These are phyloP conservation scores for Capronia americana DNA, from an alignment of 2,329 filamentous ascomycete species.

Conservation along the genomic window DNA sequence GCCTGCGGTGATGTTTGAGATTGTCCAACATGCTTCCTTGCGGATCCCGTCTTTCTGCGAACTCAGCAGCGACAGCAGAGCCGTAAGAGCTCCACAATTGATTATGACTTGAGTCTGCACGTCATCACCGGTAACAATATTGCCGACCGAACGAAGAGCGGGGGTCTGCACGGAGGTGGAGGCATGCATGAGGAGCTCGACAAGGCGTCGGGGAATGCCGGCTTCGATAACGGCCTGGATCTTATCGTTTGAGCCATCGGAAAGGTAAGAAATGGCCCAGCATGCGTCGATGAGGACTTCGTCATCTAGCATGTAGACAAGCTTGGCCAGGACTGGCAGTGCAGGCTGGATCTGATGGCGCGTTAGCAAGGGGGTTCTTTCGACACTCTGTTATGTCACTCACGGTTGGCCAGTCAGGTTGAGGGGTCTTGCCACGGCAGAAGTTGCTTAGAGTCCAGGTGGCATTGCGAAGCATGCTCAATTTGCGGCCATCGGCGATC, in stretches of 20 bases:
- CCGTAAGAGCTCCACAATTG: conserved; percentile 92
- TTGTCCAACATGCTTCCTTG: conserved; percentile 99
- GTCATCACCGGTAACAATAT: conserved; percentile 98
- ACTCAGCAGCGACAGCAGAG: conserved; percentile 89
- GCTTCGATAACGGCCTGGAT: conserved; percentile 99
- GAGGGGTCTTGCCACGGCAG: conserved; percentile 98
- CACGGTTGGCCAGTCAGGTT: conserved; percentile 97
- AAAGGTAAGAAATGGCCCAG: conserved; percentile 99
- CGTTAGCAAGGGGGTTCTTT: conserved; percentile 37
- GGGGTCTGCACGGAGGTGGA: conserved; percentile 98
- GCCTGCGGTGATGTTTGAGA: conserved; percentile 97
- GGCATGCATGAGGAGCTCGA: conserved; percentile 96
- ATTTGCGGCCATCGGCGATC: conserved; percentile 94
- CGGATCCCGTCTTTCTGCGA: conserved; percentile 98
- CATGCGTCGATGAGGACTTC: conserved; percentile 98
- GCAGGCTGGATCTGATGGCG: conserved; percentile 81
- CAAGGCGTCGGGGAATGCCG: conserved; percentile 91
- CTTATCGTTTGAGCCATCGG: conserved; percentile 97
- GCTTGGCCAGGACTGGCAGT: conserved; percentile 91
- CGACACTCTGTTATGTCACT: conserved; percentile 48
- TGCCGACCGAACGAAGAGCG: conserved; percentile 93
- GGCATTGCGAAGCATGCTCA: conserved; percentile 98
- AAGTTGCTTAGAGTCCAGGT: conserved; percentile 99
- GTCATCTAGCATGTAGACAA: conserved; percentile 97
- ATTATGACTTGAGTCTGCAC: conserved; percentile 99